phyloP scores from a whole-genome alignment of 129 eudicot genomes.

The Escallonia rubra region DNA sequence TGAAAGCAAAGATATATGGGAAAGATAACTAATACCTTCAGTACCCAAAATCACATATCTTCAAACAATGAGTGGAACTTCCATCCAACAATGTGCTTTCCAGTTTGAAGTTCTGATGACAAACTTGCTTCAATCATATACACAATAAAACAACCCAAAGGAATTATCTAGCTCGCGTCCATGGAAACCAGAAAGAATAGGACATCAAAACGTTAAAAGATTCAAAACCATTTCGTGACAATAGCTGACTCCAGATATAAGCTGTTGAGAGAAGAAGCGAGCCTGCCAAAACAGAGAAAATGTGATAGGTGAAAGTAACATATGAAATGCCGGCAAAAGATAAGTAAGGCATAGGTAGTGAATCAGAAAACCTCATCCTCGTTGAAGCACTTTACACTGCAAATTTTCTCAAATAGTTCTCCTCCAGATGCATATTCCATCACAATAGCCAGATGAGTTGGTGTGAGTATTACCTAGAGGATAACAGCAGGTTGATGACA shows the following conservation, averaged over 20 bases:
- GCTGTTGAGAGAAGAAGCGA: slow-evolving; percentile 50
- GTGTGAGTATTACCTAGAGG: slow-evolving; percentile 26
- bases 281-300: slow-evolving; percentile 1
- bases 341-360: background rate
- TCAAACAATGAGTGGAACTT: background rate
- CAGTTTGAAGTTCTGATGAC: background rate
- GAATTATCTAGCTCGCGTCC: background rate
- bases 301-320: background rate
- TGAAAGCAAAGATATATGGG: background rate
- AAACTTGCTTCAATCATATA: background rate
- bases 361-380: slow-evolving; percentile 28
- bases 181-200: background rate
- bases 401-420: slow-evolving; percentile 30
- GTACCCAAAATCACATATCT: slow-evolving; percentile 1
- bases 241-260: slow-evolving; percentile 68
- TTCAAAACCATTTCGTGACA: background rate
- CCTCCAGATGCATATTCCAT: slow-evolving; percentile 42
- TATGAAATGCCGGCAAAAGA: background rate
- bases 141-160: background rate
- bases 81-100: background rate
- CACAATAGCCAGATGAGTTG: slow-evolving; percentile 34
- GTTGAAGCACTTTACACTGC: slow-evolving; percentile 26
- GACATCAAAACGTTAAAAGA: background rate
- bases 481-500: background rate
- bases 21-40: slow-evolving; percentile 6